Percentiles rank a stretch among this genome's conserved stretches.
phyloP scores from a whole-genome alignment of 1,139 yeast genomes.

The Groenewaldozyma auringiensis region DNA sequence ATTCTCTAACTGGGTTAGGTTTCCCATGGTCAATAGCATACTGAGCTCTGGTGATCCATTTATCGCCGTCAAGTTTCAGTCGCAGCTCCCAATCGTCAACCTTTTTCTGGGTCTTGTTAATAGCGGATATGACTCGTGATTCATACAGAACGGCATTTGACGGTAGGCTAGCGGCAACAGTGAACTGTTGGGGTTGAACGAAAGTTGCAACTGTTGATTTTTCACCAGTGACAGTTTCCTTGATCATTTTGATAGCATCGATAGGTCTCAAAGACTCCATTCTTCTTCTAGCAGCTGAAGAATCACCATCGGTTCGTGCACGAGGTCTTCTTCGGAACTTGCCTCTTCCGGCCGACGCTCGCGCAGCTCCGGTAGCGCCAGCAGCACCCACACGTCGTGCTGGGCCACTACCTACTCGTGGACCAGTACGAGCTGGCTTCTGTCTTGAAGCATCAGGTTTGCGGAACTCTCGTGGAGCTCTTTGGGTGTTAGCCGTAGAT shows the following conservation, averaged over 20 bases:
- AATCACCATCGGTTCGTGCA: not conserved
- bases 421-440: not conserved
- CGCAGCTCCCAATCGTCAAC: not conserved
- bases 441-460: not conserved
- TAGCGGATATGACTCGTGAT: slow-evolving; percentile 20
- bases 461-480: not conserved
- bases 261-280: not conserved
- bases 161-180: slow-evolving; percentile 13
- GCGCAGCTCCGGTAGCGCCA: not conserved
- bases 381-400: not conserved
- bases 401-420: not conserved
- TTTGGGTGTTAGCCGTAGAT: not conserved
- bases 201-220: not conserved
- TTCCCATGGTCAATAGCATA: not conserved
- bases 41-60: not conserved
- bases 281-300: not conserved
- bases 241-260: not conserved
- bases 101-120: slow-evolving; percentile 4
- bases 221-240: not conserved
- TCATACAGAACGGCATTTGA: slow-evolving; percentile 20
- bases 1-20: not conserved
- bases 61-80: not conserved
- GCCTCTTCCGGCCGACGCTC: not conserved
- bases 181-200: not conserved
- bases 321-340: not conserved